Conservation (phyloP, 2,329 filamentous ascomycete genomes). For the Nigrospora osmanthi region DNA sequence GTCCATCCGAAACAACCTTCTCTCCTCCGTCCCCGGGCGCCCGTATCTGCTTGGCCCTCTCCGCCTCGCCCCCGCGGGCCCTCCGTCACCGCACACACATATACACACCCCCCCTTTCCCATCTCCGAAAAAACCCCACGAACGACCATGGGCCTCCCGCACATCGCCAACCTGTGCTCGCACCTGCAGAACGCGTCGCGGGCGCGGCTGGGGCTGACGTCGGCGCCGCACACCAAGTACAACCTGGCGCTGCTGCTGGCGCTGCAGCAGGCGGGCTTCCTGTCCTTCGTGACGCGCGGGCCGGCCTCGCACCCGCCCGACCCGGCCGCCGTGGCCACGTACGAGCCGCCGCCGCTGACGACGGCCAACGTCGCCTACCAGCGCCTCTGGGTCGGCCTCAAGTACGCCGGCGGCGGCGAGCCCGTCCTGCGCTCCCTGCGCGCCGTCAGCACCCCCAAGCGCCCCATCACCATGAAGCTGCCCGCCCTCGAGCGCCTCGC, state of each 20-base stretch:
- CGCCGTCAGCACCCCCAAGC: slow-evolving; percentile 66
- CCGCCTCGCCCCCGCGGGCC: too few relatives aligned
- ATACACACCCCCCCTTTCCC: too few relatives aligned
- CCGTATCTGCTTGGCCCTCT: too few relatives aligned
- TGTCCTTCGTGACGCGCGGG: slow-evolving; percentile 71
- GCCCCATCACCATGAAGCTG: slow-evolving; percentile 60
- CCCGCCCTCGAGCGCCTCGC: slow-evolving; percentile 56
- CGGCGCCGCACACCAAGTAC: slow-evolving; percentile 71
- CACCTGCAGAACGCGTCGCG: slow-evolving; percentile 85
- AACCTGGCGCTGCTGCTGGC: slow-evolving; percentile 70
- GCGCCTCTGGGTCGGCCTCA: slow-evolving; percentile 81
- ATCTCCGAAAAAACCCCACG: too few relatives aligned
- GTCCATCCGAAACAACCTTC: too few relatives aligned
- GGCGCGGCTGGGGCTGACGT: slow-evolving; percentile 78
- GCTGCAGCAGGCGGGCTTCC: slow-evolving; percentile 74
- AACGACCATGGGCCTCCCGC: slow-evolving; percentile 58
- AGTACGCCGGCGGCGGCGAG: slow-evolving; percentile 79
- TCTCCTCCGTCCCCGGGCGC: too few relatives aligned
- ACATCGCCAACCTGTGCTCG: slow-evolving; percentile 75
- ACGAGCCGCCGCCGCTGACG: slow-evolving; percentile 52
- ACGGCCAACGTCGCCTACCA: slow-evolving; percentile 63
- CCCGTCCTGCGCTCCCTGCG: slow-evolving; percentile 65
- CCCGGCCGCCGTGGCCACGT: slow-evolving; percentile 33
- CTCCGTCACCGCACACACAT: too few relatives aligned
- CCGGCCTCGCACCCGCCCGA: slow-evolving; percentile 46